Percentiles rank a stretch among this genome's conserved stretches.
Conservation (phyloP, 148 eudicot species). For the Linanthus parryae region DNA sequence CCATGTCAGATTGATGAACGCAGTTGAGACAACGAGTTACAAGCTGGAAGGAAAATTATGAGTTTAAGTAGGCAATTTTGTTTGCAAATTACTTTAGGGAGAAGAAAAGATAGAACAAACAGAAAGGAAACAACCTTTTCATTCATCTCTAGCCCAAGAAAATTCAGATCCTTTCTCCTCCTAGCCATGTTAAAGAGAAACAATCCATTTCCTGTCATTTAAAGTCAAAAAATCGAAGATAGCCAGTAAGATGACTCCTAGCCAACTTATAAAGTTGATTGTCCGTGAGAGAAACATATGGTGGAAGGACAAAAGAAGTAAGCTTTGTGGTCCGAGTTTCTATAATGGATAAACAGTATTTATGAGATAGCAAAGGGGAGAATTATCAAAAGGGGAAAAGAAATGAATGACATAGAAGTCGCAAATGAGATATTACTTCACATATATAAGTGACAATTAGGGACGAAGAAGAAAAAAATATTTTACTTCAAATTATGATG, state of each 20-base stretch:
- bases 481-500: too few species aligned
- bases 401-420: not conserved
- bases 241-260: too few species aligned
- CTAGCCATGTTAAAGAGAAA: constrained; percentile 68
- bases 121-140: constrained; percentile 43
- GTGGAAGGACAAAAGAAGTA: not conserved
- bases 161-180: constrained; percentile 50
- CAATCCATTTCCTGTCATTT: constrained; percentile 70
- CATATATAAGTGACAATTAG: not conserved
- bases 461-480: not conserved
- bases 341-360: constrained; percentile 1
- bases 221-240: constrained; percentile 4
- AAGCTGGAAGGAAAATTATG: too few species aligned
- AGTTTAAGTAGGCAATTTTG: too few species aligned
- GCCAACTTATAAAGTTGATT: too few species aligned
- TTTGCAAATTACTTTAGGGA: constrained; percentile 4
- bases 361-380: not conserved
- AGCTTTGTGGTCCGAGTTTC: too few species aligned
- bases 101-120: not conserved
- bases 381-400: not conserved
- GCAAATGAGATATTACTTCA: not conserved
- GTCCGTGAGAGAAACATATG: too few species aligned
- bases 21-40: constrained; percentile 47
- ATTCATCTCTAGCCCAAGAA: constrained; percentile 84
- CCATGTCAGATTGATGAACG: constrained; percentile 32